These are phyloP conservation scores for Davidsoniella australis DNA, from an alignment of 2,329 filamentous ascomycete genomes.

Conservation along the genomic window DNA sequence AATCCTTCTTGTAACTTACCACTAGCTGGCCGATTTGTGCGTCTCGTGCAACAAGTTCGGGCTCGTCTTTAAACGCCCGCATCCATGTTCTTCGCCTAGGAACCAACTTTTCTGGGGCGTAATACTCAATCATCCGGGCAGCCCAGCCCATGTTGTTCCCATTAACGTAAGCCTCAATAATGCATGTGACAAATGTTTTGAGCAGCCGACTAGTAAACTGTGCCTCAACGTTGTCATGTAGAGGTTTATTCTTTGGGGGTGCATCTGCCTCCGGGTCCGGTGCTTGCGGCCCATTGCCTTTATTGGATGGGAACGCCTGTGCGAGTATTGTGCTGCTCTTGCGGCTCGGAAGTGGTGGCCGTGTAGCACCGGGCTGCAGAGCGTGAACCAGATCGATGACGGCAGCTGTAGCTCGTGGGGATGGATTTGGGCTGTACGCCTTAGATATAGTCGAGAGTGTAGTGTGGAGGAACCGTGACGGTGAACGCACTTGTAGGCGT, in stretches of 20 bases:
- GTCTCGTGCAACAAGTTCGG: slow-evolving; percentile 42
- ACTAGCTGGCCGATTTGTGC: slow-evolving; percentile 56
- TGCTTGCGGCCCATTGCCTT: slow-evolving; percentile 24
- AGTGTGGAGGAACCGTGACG: slow-evolving; percentile 61
- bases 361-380: slow-evolving; percentile 42
- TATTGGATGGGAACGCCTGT: slow-evolving; percentile 3
- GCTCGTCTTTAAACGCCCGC: slow-evolving; percentile 46
- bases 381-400: slow-evolving; percentile 55
- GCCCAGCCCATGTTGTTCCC: slow-evolving; percentile 43
- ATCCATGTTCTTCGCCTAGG: slow-evolving; percentile 43
- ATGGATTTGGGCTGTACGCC: slow-evolving; percentile 46
- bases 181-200: slow-evolving; percentile 61
- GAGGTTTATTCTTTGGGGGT: slow-evolving; percentile 23
- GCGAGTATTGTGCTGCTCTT: slow-evolving; percentile 40
- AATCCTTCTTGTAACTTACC: slow-evolving; percentile 25
- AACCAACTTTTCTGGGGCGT: slow-evolving; percentile 46
- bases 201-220: slow-evolving; percentile 47
- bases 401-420: slow-evolving; percentile 41
- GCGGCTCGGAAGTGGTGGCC: slow-evolving; percentile 43
- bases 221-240: slow-evolving; percentile 37
- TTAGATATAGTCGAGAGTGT: slow-evolving; percentile 56
- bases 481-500: slow-evolving; percentile 59
- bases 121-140: slow-evolving; percentile 48
- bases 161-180: slow-evolving; percentile 58
- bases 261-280: slow-evolving; percentile 38